Percentiles rank a stretch among this genome's conserved stretches.
Conservation (phyloP, 176 grass and related monocot species). For the Zizania latifolia region DNA sequence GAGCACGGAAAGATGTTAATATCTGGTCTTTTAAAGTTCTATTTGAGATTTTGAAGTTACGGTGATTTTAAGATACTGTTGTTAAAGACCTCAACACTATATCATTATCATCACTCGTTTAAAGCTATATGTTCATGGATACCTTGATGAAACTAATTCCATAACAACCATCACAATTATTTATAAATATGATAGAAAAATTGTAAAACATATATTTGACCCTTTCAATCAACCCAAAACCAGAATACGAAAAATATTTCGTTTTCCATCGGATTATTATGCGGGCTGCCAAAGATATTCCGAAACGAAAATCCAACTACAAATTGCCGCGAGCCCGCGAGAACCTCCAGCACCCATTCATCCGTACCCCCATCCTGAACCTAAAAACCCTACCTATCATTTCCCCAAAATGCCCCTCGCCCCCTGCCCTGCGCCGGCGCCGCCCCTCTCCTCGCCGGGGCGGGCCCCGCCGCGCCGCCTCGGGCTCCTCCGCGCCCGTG, state of each 20-base stretch:
- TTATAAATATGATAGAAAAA: too few species aligned
- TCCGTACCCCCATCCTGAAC: not conserved
- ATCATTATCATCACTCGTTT: too few species aligned
- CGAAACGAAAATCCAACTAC: not conserved
- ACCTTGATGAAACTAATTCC: too few species aligned
- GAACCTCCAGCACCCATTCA: constrained; percentile 12
- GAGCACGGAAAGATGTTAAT: too few species aligned
- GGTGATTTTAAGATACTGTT: too few species aligned
- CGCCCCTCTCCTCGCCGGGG: constrained; percentile 10
- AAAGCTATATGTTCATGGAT: too few species aligned
- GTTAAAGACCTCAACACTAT: too few species aligned
- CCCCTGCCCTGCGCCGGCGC: not conserved
- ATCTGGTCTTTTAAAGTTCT: too few species aligned
- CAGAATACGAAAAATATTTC: not conserved
- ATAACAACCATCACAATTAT: too few species aligned
- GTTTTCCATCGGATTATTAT: not conserved
- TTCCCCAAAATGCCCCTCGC: constrained; percentile 24
- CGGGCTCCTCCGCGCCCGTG: constrained; percentile 25
- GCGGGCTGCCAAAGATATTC: not conserved
- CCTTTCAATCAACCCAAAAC: too few species aligned
- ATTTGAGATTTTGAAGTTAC: too few species aligned
- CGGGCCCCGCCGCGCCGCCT: not conserved
- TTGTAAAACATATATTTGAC: too few species aligned
- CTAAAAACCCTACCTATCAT: not conserved
- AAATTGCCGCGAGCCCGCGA: not conserved